These are phyloP conservation scores for Aureobasidium sp. DNA, from an alignment of 2,329 filamentous ascomycete species.

Conservation along the genomic window DNA sequence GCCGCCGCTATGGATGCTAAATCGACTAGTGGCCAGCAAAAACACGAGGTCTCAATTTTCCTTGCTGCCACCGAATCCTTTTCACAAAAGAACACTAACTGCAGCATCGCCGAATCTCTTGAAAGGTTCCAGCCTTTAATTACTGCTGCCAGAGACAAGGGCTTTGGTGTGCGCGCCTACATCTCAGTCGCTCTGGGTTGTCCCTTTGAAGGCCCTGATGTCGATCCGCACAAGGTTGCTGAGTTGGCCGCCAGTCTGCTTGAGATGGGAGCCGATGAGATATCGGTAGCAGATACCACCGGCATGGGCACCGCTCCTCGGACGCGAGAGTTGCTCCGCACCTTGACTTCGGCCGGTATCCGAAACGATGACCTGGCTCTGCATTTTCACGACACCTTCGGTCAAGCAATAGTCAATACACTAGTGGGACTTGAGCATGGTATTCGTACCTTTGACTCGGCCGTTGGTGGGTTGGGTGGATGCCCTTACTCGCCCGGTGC, in stretches of 20 bases:
- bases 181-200: constrained; percentile 77
- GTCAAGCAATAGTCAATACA: constrained; percentile 76
- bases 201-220: constrained; percentile 62
- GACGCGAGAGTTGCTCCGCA: constrained; percentile 58
- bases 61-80: constrained; percentile 76
- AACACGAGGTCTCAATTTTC: constrained; percentile 67
- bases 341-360: constrained; percentile 60
- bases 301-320: constrained; percentile 79
- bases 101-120: constrained; percentile 67
- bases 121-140: constrained; percentile 65
- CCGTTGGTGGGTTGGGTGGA: constrained; percentile 72
- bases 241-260: constrained; percentile 59
- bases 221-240: constrained; percentile 53
- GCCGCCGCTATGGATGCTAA: constrained; percentile 29
- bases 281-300: constrained; percentile 83
- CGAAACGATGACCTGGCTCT: constrained; percentile 65
- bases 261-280: constrained; percentile 84
- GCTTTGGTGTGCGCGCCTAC: constrained; percentile 67
- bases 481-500: constrained; percentile 82
- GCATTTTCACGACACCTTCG: constrained; percentile 87
- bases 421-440: constrained; percentile 71
- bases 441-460: constrained; percentile 70
- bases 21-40: constrained; percentile 53
- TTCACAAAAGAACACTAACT: constrained; percentile 75
- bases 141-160: constrained; percentile 55